phyloP scores from a whole-genome alignment of 257 asterid genomes.

The Petunia axillaris region DNA sequence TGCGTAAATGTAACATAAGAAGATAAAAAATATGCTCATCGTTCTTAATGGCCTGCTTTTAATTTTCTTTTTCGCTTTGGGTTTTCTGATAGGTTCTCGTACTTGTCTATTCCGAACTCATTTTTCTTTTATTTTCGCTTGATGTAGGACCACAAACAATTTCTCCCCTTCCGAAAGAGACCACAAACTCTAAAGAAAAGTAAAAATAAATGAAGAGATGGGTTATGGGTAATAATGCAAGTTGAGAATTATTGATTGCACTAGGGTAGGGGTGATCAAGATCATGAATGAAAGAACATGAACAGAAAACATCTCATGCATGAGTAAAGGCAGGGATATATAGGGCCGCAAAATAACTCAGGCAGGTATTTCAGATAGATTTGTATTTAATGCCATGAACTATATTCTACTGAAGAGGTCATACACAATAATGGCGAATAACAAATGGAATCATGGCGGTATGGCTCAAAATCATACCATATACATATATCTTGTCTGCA shows the following conservation, averaged over 20 bases:
- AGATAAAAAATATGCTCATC: neutral
- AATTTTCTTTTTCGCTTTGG: neutral
- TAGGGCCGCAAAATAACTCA: conserved; percentile 1
- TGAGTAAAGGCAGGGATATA: neutral
- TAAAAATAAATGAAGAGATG: neutral
- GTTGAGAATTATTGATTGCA: conserved; percentile 17
- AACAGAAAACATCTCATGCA: conserved; percentile 22
- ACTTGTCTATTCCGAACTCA: neutral
- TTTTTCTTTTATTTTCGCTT: neutral
- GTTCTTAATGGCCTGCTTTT: neutral
- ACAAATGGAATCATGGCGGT: neutral
- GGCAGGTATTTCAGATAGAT: conserved; percentile 3
- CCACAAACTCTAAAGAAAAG: neutral
- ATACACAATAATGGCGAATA: neutral
- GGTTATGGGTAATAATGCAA: neutral
- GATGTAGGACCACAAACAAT: neutral
- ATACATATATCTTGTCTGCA: neutral
- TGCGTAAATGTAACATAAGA: neutral
- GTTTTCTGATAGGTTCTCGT: neutral
- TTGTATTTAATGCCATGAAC: conserved; percentile 18
- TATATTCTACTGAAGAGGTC: conserved; percentile 19
- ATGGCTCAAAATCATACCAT: neutral
- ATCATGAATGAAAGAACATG: neutral
- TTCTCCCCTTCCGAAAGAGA: neutral
- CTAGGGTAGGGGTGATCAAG: neutral